These are phyloP conservation scores for Geotrichum bryndzae DNA, from an alignment of 1,139 yeast genomes.

Conservation along the genomic window DNA sequence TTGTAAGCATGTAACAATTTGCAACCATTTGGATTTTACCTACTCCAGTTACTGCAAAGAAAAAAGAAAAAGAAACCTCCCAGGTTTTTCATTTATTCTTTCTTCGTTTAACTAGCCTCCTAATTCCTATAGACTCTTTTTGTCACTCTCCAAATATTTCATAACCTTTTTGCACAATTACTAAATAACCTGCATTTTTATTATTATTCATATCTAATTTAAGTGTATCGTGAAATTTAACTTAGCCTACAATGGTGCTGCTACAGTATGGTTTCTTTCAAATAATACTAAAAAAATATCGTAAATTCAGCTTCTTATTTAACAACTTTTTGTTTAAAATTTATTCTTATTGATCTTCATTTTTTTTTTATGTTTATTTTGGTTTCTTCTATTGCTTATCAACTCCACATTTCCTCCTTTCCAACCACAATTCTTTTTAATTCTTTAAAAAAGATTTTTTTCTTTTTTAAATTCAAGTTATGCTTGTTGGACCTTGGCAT, in stretches of 20 bases:
- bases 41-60: neutral
- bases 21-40: neutral
- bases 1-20: constrained; percentile 1
- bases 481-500: constrained; percentile 78
- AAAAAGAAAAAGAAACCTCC: neutral
- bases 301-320: too few relatives aligned
- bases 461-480: neutral
- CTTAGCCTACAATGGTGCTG: too few relatives aligned
- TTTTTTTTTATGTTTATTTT: neutral
- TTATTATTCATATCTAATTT: too few relatives aligned
- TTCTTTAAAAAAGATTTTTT: neutral
- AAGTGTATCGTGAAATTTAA: too few relatives aligned
- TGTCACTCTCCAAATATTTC: too few relatives aligned
- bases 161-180: too few relatives aligned
- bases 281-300: too few relatives aligned
- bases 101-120: neutral
- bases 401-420: neutral
- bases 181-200: too few relatives aligned
- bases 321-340: too few relatives aligned
- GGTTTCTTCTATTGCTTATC: neutral
- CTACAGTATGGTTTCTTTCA: too few relatives aligned
- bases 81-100: neutral
- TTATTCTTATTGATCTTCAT: neutral
- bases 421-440: neutral
- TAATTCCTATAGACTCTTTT: too few relatives aligned